Conservation (phyloP, 306 rosid species). For the Astragalus membranaceus region DNA sequence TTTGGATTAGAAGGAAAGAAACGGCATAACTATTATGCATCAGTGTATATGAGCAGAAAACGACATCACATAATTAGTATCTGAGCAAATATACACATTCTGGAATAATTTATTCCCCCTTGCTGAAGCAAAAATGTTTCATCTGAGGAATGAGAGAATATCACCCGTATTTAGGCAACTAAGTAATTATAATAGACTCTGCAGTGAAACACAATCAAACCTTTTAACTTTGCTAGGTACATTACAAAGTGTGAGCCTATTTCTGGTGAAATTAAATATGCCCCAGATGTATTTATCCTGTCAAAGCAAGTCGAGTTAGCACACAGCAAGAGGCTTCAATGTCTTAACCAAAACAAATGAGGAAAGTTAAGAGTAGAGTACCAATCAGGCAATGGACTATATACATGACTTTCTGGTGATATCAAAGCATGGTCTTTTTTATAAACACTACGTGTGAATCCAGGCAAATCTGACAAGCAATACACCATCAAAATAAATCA, state of each 20-base stretch:
- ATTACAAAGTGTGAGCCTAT: slow-evolving; percentile 82
- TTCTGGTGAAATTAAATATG: slow-evolving; percentile 76
- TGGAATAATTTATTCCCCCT: neutral
- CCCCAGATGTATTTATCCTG: slow-evolving; percentile 70
- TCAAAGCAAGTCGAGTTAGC: slow-evolving; percentile 30
- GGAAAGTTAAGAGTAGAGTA: slow-evolving; percentile 33
- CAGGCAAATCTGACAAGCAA: slow-evolving; percentile 71
- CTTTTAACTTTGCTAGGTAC: slow-evolving; percentile 91
- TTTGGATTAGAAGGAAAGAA: neutral
- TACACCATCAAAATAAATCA: slow-evolving; percentile 5
- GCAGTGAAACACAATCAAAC: slow-evolving; percentile 32
- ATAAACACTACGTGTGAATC: slow-evolving; percentile 91
- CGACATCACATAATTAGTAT: neutral
- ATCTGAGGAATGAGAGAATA: slow-evolving; percentile 5
- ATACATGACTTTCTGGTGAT: slow-evolving; percentile 91
- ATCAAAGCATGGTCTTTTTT: slow-evolving; percentile 79
- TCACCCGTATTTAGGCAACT: neutral
- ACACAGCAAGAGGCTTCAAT: slow-evolving; percentile 10
- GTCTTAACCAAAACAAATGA: slow-evolving; percentile 14
- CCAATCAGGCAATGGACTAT: slow-evolving; percentile 86
- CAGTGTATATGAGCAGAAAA: slow-evolving; percentile 3
- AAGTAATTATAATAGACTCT: neutral
- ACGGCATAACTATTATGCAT: neutral
- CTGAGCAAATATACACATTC: neutral
- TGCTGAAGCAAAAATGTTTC: neutral